Evolutionary conservation across 441 rosid genomes (phyloP).

Genomic region (Adansonia madagascariensis): DNA sequence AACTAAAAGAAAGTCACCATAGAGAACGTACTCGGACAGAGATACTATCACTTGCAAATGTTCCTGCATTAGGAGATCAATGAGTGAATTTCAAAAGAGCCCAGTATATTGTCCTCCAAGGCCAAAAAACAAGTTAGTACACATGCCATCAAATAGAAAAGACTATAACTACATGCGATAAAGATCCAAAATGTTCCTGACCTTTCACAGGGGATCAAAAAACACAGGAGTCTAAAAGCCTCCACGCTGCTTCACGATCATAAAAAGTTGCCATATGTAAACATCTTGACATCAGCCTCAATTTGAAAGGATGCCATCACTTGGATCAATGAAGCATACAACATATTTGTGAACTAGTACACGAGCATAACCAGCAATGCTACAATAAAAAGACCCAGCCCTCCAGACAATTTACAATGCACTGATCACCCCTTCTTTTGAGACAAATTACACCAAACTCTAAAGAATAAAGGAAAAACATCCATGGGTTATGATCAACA

Average conservation of each 20-base stretch:
- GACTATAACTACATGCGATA: background rate
- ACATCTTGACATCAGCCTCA: background rate
- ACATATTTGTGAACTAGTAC: background rate
- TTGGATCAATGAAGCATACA: background rate
- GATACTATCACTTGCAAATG: too few species aligned
- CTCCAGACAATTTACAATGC: background rate
- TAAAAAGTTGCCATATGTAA: background rate
- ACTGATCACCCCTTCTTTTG: background rate
- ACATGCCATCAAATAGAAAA: background rate
- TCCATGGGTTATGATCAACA: background rate
- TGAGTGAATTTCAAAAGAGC: background rate
- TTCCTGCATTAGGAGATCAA: background rate
- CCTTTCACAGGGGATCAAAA: background rate
- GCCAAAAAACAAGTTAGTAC: background rate
- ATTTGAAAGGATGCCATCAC: background rate
- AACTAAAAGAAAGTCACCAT: background rate
- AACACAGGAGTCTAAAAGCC: background rate
- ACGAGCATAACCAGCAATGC: background rate
- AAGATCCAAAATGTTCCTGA: background rate
- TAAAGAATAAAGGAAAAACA: background rate
- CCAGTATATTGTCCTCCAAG: background rate
- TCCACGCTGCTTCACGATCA: background rate
- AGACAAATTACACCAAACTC: background rate
- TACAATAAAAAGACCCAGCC: background rate
- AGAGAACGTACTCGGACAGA: background rate